Percentiles rank a stretch among this genome's conserved stretches.
phyloP scores from a whole-genome alignment of 176 grass and related monocot genomes.

The Aegilops bicornis region DNA sequence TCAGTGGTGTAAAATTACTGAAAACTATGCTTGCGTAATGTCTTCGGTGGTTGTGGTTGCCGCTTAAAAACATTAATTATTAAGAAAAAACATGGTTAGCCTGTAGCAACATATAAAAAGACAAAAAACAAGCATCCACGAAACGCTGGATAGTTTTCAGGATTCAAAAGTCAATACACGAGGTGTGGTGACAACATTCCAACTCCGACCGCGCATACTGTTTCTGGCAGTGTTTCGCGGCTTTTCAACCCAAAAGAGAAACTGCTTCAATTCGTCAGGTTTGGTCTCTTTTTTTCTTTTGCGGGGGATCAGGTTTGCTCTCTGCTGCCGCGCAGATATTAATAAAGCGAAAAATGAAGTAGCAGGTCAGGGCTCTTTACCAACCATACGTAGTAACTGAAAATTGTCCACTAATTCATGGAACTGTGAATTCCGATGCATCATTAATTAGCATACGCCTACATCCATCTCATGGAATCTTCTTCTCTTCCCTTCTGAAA shows the following conservation, averaged over 20 bases:
- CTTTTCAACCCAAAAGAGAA: conserved; percentile 18
- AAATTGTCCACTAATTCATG: not conserved
- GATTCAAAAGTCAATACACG: not conserved
- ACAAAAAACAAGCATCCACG: not conserved
- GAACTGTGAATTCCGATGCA: not conserved
- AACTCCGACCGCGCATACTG: not conserved
- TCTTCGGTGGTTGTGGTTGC: no score
- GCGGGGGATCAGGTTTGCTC: not conserved
- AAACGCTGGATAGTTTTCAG: not conserved
- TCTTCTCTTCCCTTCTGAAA: no score
- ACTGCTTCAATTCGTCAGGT: conserved; percentile 5
- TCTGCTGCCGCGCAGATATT: not conserved
- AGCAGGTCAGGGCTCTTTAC: not conserved
- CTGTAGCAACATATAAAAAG: not conserved
- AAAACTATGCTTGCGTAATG: no score
- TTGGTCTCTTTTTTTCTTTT: not conserved
- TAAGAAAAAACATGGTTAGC: not conserved
- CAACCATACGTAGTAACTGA: not conserved
- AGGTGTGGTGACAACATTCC: not conserved
- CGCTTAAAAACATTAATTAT: not conserved
- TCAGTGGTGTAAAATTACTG: no score
- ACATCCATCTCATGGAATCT: conserved; percentile 16
- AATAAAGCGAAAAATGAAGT: not conserved
- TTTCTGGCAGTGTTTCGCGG: conserved; percentile 28
- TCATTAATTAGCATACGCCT: not conserved